These are phyloP conservation scores for Daldinia grandis DNA, from an alignment of 495 filamentous ascomycete species.

Conservation along the genomic window DNA sequence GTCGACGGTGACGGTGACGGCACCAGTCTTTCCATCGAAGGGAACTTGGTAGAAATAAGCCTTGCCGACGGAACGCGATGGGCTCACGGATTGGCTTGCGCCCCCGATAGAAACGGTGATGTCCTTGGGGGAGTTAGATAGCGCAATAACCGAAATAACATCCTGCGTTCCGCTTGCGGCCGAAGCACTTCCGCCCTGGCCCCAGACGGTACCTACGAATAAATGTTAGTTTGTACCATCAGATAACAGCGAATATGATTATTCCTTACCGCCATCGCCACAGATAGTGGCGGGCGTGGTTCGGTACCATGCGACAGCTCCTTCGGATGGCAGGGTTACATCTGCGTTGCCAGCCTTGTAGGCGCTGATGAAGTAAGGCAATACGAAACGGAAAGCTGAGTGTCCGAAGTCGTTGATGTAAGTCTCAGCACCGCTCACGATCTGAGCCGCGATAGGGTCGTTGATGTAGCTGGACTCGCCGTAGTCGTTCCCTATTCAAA, in stretches of 20 bases:
- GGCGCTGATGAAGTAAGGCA: constrained; percentile 71
- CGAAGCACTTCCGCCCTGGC: constrained; percentile 52
- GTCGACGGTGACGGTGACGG: constrained; percentile 60
- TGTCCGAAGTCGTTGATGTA: constrained; percentile 58
- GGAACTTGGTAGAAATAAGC: constrained; percentile 64
- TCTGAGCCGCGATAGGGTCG: constrained; percentile 58
- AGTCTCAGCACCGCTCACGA: constrained; percentile 58
- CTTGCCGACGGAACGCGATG: constrained; percentile 42
- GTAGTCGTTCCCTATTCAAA: constrained; percentile 74
- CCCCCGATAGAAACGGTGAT: constrained; percentile 63
- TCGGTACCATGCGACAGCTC: constrained; percentile 74
- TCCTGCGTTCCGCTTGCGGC: constrained; percentile 55
- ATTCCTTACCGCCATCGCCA: constrained; percentile 51
- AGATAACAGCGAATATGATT: constrained; percentile 30
- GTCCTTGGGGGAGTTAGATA: constrained; percentile 45
- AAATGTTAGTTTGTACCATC: constrained; percentile 15
- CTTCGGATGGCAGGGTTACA: constrained; percentile 54
- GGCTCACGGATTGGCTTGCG: constrained; percentile 50
- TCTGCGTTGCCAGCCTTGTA: constrained; percentile 64
- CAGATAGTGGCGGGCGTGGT: constrained; percentile 50
- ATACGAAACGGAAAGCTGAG: constrained; percentile 55
- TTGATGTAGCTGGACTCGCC: constrained; percentile 81
- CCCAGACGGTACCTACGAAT: constrained; percentile 53
- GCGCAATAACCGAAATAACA: constrained; percentile 55
- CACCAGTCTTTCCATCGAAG: constrained; percentile 59